Evolutionary conservation across 306 rosid genomes (phyloP), one percentile per base, ranked within the genome.

Genomic region (Lathyrus aphaca): DNA sequence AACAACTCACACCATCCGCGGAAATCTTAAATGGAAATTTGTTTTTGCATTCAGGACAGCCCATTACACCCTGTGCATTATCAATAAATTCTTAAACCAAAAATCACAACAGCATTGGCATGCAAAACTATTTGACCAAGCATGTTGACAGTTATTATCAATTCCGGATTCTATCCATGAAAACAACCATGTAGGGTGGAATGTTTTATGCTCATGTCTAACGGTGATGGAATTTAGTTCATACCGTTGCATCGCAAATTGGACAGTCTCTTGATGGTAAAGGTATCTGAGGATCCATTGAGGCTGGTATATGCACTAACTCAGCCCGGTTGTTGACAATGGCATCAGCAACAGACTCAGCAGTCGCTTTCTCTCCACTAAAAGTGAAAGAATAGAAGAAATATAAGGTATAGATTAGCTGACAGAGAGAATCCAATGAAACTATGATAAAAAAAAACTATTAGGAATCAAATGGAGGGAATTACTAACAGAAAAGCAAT

Each of bases 251-350:
- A 82, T 94, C 98, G 57, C 98, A 94, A 54, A 84, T 87, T 64
- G 91, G 92, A 78, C 98, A 94, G 37, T 94, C 97, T 81, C 88
- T 94, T 63, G 95, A 81, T 59, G 98, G 98, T 79, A 94, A 80
- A 59, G 94, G 86, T 4, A 68, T 56, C 30, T 84, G 81, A 76
- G 88, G 80, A 78, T 85, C 86, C 77, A 94, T 63, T 58, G 91
- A 54, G 29, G 96, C 85, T 56, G 98, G 97, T 74, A 94, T 84
- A 82, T 94, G 97, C 77, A 94, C 83, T 81, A 90, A 78, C 85
- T 88, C 96, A 30, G 92, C 97, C 66, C 95, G 86, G 72, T 87
- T 91, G 69, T 84, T 81, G 43, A 74, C 83, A 77, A 90, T 88
- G 77, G 98, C 98, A 66, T 84, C 92, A 63, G 98, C 97, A 70